Conservation (phyloP, 2,329 filamentous ascomycete genomes). For the Colletotrichum musae region DNA sequence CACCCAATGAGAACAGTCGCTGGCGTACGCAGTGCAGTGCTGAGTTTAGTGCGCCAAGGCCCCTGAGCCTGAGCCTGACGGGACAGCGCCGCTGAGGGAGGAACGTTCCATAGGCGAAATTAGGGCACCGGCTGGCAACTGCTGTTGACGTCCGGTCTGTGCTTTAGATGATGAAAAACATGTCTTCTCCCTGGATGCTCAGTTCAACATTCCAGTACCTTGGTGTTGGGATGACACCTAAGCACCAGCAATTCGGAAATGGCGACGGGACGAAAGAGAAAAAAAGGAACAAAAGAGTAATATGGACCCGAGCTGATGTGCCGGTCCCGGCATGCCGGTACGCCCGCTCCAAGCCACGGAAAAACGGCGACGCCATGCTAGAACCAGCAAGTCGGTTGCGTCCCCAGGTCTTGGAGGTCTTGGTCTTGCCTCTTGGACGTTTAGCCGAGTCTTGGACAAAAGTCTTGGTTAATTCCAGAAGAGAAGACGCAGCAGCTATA, state of each 20-base stretch:
- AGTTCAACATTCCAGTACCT: no score
- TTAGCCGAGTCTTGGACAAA: slow-evolving; percentile 1
- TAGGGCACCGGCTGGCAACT: no score
- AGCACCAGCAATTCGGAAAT: not conserved
- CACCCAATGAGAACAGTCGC: slow-evolving; percentile 9
- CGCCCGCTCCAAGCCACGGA: slow-evolving; percentile 15
- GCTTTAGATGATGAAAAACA: no score
- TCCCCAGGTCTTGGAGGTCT: not conserved
- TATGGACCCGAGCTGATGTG: not conserved
- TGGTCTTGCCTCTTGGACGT: not conserved
- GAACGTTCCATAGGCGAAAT: no score
- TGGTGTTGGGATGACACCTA: not conserved
- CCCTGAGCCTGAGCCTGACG: no score
- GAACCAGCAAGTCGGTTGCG: not conserved
- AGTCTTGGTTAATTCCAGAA: slow-evolving; percentile 6
- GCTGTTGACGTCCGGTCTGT: no score
- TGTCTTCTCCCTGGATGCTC: no score
- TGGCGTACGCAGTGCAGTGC: slow-evolving; percentile 4
- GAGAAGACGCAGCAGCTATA: slow-evolving; percentile 22
- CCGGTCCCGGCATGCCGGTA: slow-evolving; percentile 29
- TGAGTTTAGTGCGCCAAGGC: slow-evolving; percentile 25
- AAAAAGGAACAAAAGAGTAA: not conserved
- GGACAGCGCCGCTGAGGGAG: no score
- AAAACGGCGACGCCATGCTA: slow-evolving; percentile 7
- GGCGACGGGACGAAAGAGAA: not conserved